Evolutionary conservation across 2,329 filamentous ascomycete species (phyloP).

Genomic region (Neurospora crassa): DNA sequence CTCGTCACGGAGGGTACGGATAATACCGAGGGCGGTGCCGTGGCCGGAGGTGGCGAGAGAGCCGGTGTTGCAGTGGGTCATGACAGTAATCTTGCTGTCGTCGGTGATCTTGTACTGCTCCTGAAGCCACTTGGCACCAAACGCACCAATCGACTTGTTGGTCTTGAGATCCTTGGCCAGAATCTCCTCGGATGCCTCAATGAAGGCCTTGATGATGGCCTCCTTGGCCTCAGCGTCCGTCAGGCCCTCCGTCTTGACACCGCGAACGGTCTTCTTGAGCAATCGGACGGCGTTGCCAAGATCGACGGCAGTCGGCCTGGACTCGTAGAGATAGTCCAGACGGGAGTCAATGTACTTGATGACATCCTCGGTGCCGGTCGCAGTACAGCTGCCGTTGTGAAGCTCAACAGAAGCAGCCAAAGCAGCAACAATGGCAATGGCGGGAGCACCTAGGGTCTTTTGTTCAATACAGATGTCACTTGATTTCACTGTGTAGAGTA

Average conservation of each 20-base stretch:
- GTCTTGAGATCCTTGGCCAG: conserved; percentile 77
- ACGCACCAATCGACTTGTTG: conserved; percentile 74
- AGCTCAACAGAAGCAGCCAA: conserved; percentile 83
- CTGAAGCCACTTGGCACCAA: conserved; percentile 77
- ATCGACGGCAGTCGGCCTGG: conserved; percentile 90
- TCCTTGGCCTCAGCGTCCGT: conserved; percentile 34
- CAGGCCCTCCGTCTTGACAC: conserved; percentile 30
- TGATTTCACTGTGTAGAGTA: not conserved
- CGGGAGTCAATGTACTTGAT: conserved; percentile 65
- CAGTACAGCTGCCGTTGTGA: conserved; percentile 41
- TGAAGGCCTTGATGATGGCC: conserved; percentile 59
- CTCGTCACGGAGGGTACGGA: conserved; percentile 66
- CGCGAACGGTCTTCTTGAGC: conserved; percentile 55
- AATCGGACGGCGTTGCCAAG: conserved; percentile 81
- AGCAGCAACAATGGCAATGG: conserved; percentile 95
- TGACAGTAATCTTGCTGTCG: conserved; percentile 57
- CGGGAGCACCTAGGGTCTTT: conserved; percentile 57
- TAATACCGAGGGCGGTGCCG: conserved; percentile 88
- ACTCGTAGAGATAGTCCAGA: conserved; percentile 78
- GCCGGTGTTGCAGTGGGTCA: conserved; percentile 97
- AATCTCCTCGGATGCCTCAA: conserved; percentile 75
- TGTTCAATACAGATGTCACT: not conserved
- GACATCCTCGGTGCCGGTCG: conserved; percentile 42
- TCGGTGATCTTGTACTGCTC: conserved; percentile 41
- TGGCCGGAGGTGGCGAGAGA: conserved; percentile 97